A percentile compares a stretch with the other conserved stretches of the same genome.
phyloP scores from a whole-genome alignment of 306 rosid genomes.

The Rosa lucieae region DNA sequence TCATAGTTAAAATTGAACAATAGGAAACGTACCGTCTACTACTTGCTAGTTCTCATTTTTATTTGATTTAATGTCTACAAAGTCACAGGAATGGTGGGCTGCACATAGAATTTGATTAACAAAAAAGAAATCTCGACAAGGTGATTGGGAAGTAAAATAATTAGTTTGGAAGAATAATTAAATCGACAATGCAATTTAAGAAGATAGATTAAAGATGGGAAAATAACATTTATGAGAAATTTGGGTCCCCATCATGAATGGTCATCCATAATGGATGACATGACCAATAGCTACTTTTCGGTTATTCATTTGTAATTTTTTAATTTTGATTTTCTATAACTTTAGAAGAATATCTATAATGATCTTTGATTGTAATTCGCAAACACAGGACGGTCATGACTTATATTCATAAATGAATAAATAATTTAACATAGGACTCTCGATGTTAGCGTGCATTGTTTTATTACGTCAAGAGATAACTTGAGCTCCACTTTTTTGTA shows the following conservation, averaged over 20 bases:
- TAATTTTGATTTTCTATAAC: not conserved
- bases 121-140: not conserved
- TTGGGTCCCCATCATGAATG: not conserved
- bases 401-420: too few relatives aligned
- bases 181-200: not conserved
- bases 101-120: not conserved
- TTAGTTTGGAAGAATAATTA: not conserved
- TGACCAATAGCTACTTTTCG: not conserved
- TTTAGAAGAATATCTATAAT: too few relatives aligned
- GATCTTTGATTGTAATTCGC: too few relatives aligned
- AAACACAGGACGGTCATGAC: too few relatives aligned
- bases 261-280: not conserved
- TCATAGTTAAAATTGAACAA: not conserved
- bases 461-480: too few relatives aligned
- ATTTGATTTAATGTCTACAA: not conserved
- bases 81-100: conserved; percentile 5
- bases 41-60: not conserved
- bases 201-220: not conserved
- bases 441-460: too few relatives aligned
- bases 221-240: not conserved
- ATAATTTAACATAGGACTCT: too few relatives aligned
- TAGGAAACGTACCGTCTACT: not conserved
- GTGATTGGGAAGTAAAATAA: not conserved
- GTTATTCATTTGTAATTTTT: not conserved
- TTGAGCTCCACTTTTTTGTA: too few relatives aligned